Base-by-base conservation (phyloP, 768 basidiomycete genomes). In the Leucosporidium creatinivorum region DNA sequence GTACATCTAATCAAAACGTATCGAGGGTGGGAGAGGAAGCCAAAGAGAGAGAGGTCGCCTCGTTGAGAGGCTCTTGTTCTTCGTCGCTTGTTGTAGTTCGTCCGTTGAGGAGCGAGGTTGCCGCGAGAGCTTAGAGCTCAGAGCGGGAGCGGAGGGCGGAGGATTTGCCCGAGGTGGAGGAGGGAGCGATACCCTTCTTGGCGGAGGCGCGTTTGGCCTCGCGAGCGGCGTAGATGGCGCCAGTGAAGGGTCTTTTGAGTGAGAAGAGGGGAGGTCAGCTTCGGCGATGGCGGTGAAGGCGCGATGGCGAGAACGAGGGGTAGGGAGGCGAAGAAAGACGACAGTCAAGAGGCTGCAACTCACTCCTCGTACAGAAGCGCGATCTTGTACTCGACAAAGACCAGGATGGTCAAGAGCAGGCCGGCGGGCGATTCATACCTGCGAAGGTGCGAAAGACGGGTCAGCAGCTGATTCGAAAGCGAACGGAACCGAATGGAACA, bases 351-450 rank as follows among this genome's bases (percentile, higher is more conserved):
- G 23, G 44, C n/a, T n/a, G n/a, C n/a, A 26, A 81, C 89, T 55
- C 76, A 94, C 91, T 92, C 92, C 81, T 99, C 96, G 76, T 84
- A 97, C 31, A 82, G 83, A 58, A 97, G 82, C 4, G 94, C 94
- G 66, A 94, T 82, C 60, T 84, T 64, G 77, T 98, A 98, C 52
- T 88, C 85, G 62, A 91, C 78, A 78, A 89, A 89, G 30, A 97
- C 91, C 77, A 89, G 89, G 54, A 83, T 68, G 3, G 90, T 85
- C 76, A 99, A 82, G 63, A 90, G 70, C 28, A 99, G 76, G 1
- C 94, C 94, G 3, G 86, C 88, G 2, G 92, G 93, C 28, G 87
- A 83, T 76, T 90, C 89, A 75, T 86, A 89, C 90, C 90, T 91
- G 61, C 5, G 13, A 13, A 12, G 39, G 23, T 1, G 54, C 10